phyloP scores from a whole-genome alignment of 1,284 basidiomycete genomes.

The Microbotryum silenes-acaulis region DNA sequence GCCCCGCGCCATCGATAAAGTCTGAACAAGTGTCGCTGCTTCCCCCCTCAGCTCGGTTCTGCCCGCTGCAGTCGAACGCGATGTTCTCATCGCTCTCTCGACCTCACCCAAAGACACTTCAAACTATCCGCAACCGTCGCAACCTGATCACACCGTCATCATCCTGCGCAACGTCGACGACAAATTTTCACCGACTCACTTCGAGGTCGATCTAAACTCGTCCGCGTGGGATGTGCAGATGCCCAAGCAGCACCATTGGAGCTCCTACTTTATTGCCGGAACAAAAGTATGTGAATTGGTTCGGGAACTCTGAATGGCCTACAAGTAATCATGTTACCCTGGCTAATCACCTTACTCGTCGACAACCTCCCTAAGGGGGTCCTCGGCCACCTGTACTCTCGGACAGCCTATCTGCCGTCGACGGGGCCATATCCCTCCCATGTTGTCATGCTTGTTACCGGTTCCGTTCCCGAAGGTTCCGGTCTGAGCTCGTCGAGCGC shows the following conservation, averaged over 20 bases:
- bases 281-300: conserved; percentile 52
- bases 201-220: conserved; percentile 43
- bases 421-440: not conserved
- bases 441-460: conserved; percentile 43
- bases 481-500: conserved; percentile 71
- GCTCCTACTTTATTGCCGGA: conserved; percentile 76
- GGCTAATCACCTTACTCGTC: not conserved
- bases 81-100: conserved; percentile 65
- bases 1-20: not conserved
- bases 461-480: conserved; percentile 70
- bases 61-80: conserved; percentile 73
- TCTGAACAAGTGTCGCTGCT: not conserved
- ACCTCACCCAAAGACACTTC: conserved; percentile 43
- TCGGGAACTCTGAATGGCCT: no score
- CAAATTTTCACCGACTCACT: conserved; percentile 50
- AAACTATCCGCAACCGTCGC: not conserved
- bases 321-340: no score
- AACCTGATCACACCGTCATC: conserved; percentile 18
- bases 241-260: conserved; percentile 64
- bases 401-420: not conserved
- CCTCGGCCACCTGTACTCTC: conserved; percentile 50
- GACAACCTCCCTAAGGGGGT: conserved; percentile 53
- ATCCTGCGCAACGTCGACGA: conserved; percentile 50
- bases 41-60: conserved; percentile 63
- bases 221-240: conserved; percentile 65